These are phyloP conservation scores for Coemansia sp. DNA, from an alignment of 192 early-diverging fungal species.

Conservation along the genomic window DNA sequence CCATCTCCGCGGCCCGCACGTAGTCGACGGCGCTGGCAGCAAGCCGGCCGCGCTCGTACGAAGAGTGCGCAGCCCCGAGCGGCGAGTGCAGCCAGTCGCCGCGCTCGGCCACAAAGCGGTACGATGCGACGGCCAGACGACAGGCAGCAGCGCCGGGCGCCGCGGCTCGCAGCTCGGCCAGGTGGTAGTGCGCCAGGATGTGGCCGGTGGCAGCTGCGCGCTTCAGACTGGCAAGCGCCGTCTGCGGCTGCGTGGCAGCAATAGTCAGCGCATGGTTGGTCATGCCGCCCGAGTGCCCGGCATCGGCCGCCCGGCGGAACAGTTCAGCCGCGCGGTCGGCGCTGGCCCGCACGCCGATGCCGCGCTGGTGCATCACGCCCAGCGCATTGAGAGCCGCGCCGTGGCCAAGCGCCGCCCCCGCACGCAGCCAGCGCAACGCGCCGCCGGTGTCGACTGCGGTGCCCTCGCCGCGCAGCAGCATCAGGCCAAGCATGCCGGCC, in stretches of 20 bases:
- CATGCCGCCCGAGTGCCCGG: conserved; percentile 74
- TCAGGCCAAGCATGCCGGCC: conserved; percentile 77
- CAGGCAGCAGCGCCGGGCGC: conserved; percentile 63
- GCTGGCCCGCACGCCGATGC: conserved; percentile 59
- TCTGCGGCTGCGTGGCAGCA: conserved; percentile 15
- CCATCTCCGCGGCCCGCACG: conserved; percentile 85
- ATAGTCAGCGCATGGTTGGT: conserved; percentile 65
- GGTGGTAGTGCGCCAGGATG: conserved; percentile 76
- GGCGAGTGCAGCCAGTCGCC: conserved; percentile 83
- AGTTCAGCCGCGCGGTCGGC: conserved; percentile 60
- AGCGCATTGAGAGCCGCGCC: conserved; percentile 69
- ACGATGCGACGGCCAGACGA: conserved; percentile 67
- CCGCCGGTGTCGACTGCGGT: conserved; percentile 57
- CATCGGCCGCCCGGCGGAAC: conserved; percentile 69
- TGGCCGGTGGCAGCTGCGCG: conserved; percentile 65
- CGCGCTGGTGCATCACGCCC: conserved; percentile 80
- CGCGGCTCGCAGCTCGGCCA: conserved; percentile 69
- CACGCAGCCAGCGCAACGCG: conserved; percentile 78
- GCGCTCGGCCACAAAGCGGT: conserved; percentile 77
- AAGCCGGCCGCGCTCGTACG: conserved; percentile 62
- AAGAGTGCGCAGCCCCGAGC: conserved; percentile 59
- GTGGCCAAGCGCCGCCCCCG: conserved; percentile 66
- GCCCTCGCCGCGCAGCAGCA: conserved; percentile 93
- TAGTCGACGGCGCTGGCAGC: conserved; percentile 73
- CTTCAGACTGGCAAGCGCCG: conserved; percentile 59